phyloP scores from a whole-genome alignment of 306 rosid species.

The Begonia masoniana region DNA sequence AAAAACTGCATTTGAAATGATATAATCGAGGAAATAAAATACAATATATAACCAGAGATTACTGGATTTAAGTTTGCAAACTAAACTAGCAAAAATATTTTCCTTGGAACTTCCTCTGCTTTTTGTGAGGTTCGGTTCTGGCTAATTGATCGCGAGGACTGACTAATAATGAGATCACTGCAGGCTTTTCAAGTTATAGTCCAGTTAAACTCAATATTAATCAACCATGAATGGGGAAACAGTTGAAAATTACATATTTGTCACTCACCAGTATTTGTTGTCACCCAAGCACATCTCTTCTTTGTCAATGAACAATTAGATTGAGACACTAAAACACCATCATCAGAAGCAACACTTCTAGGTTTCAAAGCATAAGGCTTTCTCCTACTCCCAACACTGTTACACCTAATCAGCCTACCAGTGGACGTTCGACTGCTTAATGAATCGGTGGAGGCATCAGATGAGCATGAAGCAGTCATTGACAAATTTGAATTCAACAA shows the following conservation, averaged over 20 bases:
- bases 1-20: too few relatives aligned
- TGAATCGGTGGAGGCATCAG: constrained; percentile 84
- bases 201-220: background rate
- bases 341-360: constrained; percentile 70
- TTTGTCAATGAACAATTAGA: constrained; percentile 32
- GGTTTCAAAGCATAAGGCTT: constrained; percentile 47
- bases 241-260: background rate
- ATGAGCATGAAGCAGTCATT: constrained; percentile 68
- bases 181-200: too few relatives aligned
- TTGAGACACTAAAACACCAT: constrained; percentile 39
- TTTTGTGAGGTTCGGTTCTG: too few relatives aligned
- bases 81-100: too few relatives aligned
- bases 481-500: constrained; percentile 56
- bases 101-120: too few relatives aligned
- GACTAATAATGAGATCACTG: too few relatives aligned
- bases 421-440: constrained; percentile 73
- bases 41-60: too few relatives aligned
- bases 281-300: constrained; percentile 82
- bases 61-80: too few relatives aligned
- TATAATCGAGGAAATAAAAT: too few relatives aligned
- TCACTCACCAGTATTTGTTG: constrained; percentile 68
- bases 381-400: constrained; percentile 49
- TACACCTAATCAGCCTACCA: constrained; percentile 54
- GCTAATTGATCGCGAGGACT: too few relatives aligned
- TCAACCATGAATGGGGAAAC: background rate